A percentile compares a stretch with the other conserved stretches of the same genome.
phyloP scores from a whole-genome alignment of 768 basidiomycete genomes.

The Agaricus bisporus region DNA sequence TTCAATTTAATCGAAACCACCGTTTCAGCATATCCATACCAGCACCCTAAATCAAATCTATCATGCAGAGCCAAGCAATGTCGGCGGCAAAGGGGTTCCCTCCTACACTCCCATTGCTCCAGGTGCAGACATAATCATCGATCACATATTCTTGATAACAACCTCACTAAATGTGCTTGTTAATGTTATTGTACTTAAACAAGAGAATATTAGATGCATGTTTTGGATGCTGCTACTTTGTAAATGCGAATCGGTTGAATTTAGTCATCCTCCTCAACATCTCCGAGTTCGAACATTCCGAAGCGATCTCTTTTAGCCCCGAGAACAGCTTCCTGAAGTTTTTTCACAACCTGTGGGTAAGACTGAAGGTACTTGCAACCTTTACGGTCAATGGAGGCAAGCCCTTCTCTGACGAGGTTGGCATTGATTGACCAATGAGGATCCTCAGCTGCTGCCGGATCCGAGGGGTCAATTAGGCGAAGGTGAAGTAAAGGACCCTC shows the following conservation, averaged over 20 bases:
- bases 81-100: slow-evolving; percentile 13
- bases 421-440: slow-evolving; percentile 81
- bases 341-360: slow-evolving; percentile 64
- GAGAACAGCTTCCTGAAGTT: slow-evolving; percentile 52
- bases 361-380: slow-evolving; percentile 64
- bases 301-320: slow-evolving; percentile 69
- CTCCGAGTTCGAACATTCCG: slow-evolving; percentile 91
- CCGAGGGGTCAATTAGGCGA: slow-evolving; percentile 85
- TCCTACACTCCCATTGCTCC: not conserved
- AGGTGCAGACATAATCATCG: not conserved
- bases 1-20: slow-evolving; percentile 33
- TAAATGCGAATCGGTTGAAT: not conserved
- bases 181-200: not conserved
- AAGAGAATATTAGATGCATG: not conserved
- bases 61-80: slow-evolving; percentile 35
- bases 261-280: slow-evolving; percentile 69
- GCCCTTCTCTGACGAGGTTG: slow-evolving; percentile 83
- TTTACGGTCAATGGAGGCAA: slow-evolving; percentile 75
- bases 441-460: slow-evolving; percentile 61
- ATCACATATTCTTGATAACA: not conserved
- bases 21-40: slow-evolving; percentile 27
- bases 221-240: not conserved
- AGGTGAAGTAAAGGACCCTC: slow-evolving; percentile 79
- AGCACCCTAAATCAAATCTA: not conserved
- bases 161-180: not conserved